Percentiles rank a stretch among this genome's conserved stretches.
These are phyloP conservation scores for Bacterosira constricta DNA, from an alignment of 108 stramenopile species.

Conservation along the genomic window DNA sequence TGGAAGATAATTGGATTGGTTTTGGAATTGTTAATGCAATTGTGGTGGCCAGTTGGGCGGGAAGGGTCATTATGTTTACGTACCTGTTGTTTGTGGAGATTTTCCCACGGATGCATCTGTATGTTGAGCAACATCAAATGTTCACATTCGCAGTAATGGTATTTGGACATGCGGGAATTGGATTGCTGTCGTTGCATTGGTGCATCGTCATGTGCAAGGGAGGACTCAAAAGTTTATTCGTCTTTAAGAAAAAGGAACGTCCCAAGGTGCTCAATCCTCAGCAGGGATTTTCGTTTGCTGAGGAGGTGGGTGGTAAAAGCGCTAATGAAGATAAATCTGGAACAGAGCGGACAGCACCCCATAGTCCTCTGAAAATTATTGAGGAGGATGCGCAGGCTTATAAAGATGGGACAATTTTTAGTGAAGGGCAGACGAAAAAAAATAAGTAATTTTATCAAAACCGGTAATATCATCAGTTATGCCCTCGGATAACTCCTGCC, in stretches of 20 bases:
- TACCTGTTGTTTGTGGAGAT: constrained; percentile 40
- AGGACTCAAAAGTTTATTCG: constrained; percentile 39
- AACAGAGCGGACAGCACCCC: not conserved
- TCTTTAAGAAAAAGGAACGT: constrained; percentile 34
- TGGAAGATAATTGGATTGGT: constrained; percentile 47
- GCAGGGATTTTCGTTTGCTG: constrained; percentile 32
- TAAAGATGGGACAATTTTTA: constrained; percentile 2
- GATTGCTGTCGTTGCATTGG: constrained; percentile 48
- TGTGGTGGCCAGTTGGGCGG: constrained; percentile 27
- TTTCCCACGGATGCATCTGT: constrained; percentile 25
- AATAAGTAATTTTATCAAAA: too few relatives aligned
- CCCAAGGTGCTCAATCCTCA: not conserved
- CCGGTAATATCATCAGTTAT: too few relatives aligned
- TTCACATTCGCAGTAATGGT: constrained; percentile 37
- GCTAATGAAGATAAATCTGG: not conserved
- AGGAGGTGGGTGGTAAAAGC: constrained; percentile 21
- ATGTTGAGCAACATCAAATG: constrained; percentile 30
- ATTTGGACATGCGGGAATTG: constrained; percentile 43
- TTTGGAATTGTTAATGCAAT: constrained; percentile 48
- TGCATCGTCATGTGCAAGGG: constrained; percentile 35
- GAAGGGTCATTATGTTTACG: constrained; percentile 35
- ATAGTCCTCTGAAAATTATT: constrained; percentile 3
- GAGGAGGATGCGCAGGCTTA: constrained; percentile 6
- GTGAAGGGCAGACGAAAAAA: not conserved
- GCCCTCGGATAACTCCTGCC: too few relatives aligned